Conservation (phyloP, 176 grass and related monocot genomes). For the Musa troglodytarum region DNA sequence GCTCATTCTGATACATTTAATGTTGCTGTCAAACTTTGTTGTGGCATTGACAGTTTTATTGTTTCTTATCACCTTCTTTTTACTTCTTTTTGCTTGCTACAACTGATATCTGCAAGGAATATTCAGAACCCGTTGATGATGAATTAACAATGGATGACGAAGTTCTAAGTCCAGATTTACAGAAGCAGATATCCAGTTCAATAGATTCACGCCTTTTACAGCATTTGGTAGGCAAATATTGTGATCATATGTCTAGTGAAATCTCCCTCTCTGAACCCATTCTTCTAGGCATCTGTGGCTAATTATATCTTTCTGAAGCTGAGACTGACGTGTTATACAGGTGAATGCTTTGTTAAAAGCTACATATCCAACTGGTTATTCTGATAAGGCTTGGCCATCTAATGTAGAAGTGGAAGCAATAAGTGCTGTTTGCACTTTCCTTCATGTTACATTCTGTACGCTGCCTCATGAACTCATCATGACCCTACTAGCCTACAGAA, state of each 20-base stretch:
- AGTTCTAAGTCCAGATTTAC: conserved; percentile 58
- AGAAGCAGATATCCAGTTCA: conserved; percentile 62
- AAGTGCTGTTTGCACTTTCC: conserved; percentile 88
- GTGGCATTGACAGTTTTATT: background rate
- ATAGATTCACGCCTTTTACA: conserved; percentile 79
- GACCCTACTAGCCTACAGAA: conserved; percentile 80
- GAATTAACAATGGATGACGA: conserved; percentile 58
- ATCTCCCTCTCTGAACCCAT: conserved; percentile 2
- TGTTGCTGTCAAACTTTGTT: background rate
- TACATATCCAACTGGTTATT: conserved; percentile 42
- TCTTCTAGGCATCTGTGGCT: background rate
- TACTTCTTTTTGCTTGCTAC: background rate
- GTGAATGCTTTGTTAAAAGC: conserved; percentile 78
- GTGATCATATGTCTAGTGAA: background rate
- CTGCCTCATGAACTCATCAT: conserved; percentile 58
- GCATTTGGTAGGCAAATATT: conserved; percentile 54
- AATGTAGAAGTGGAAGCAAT: conserved; percentile 71
- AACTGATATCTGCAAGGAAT: background rate
- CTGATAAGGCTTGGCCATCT: conserved; percentile 40
- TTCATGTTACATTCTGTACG: conserved; percentile 77
- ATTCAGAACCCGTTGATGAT: conserved; percentile 44
- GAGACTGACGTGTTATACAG: conserved; percentile 32
- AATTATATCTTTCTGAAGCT: conserved; percentile 2
- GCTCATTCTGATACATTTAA: no score
- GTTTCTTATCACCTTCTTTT: background rate